Conservation (phyloP, 345 rosid species). For the Hevea brasiliensis region DNA sequence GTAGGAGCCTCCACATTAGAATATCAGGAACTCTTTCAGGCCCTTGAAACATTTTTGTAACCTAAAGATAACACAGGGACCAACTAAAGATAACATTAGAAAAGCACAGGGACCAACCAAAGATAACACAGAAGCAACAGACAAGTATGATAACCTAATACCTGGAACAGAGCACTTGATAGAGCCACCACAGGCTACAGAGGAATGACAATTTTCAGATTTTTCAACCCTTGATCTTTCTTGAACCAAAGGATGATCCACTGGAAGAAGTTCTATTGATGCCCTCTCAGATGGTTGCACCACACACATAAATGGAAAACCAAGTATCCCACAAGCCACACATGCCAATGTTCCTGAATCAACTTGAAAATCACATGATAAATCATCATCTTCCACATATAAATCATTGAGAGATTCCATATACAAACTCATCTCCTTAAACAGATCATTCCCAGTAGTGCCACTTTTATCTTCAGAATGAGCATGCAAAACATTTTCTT, state of each 20-base stretch:
- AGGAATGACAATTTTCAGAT: conserved; percentile 14
- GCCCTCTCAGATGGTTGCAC: conserved; percentile 70
- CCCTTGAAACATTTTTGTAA: not conserved
- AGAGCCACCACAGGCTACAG: conserved; percentile 16
- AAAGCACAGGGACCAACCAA: not conserved
- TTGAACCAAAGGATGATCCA: conserved; percentile 23
- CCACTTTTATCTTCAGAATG: conserved; percentile 38
- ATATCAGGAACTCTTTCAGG: not conserved
- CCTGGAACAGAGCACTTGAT: conserved; percentile 39
- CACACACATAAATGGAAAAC: conserved; percentile 97
- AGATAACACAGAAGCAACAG: not conserved
- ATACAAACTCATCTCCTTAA: conserved; percentile 78
- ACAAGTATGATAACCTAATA: conserved; percentile 13
- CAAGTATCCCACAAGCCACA: conserved; percentile 97
- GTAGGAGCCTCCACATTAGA: not conserved
- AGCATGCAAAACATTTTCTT: conserved; percentile 32
- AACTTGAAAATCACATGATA: conserved; percentile 84
- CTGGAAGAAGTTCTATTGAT: conserved; percentile 31
- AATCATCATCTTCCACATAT: conserved; percentile 65
- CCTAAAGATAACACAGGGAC: not conserved
- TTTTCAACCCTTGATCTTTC: conserved; percentile 21
- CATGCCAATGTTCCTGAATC: conserved; percentile 85
- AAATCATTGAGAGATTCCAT: conserved; percentile 75
- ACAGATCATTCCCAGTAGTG: conserved; percentile 43
- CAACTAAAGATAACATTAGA: not conserved